Percentiles rank a stretch among this genome's conserved stretches.
phyloP scores from a whole-genome alignment of 345 rosid species.

The Lenwebbia sp. region DNA sequence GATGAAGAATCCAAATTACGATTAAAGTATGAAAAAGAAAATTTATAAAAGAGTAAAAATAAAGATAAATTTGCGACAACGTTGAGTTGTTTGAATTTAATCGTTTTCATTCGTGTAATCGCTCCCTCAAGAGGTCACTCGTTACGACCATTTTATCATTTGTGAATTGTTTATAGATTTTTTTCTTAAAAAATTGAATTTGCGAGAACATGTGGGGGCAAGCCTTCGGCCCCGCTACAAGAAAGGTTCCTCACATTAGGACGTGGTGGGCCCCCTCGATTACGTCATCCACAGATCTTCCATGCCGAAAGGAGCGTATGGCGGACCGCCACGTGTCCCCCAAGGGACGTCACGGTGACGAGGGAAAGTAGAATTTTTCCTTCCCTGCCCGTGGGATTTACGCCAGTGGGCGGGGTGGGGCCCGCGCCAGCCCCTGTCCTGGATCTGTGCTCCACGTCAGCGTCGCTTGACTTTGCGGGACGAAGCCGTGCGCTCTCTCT shows the following conservation, averaged over 20 bases:
- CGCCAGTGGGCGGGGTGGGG: neutral
- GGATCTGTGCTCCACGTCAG: neutral
- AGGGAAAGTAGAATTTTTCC: neutral
- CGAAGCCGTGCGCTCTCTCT: neutral
- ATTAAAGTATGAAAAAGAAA: too few relatives aligned
- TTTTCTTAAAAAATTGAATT: too few relatives aligned
- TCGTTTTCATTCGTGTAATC: too few relatives aligned
- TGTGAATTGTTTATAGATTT: neutral
- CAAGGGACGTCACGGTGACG: fast-evolving
- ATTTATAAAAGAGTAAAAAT: too few relatives aligned
- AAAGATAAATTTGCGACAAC: too few relatives aligned
- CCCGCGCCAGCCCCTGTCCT: neutral
- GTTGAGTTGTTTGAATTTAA: too few relatives aligned
- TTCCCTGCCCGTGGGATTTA: neutral
- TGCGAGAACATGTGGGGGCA: neutral
- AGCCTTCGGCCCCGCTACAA: neutral
- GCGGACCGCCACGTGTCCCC: neutral
- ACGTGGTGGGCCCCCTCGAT: neutral
- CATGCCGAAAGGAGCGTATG: neutral
- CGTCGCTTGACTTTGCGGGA: neutral
- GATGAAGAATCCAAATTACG: too few relatives aligned
- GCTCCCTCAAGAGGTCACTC: neutral
- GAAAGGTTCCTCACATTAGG: neutral
- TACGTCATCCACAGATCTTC: neutral
- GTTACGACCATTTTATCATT: neutral